Evolutionary conservation across 73 alveolate species (phyloP).

Genomic region (Paraurostyla sp.): DNA sequence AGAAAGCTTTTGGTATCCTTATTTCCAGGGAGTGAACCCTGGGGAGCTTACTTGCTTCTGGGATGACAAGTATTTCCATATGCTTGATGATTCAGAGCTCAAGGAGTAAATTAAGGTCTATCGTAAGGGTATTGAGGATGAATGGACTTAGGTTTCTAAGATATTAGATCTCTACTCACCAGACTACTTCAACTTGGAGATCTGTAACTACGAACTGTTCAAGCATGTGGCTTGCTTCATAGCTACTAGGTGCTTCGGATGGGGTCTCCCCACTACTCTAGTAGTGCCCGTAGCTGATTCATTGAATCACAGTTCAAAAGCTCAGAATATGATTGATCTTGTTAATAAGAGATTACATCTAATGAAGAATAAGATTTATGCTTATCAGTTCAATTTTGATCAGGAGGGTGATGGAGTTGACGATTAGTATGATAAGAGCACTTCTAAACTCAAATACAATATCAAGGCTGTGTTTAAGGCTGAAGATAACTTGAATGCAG

Average conservation of each 20-base stretch:
- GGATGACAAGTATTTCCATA: constrained; percentile 55
- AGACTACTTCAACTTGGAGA: constrained; percentile 61
- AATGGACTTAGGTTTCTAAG: constrained; percentile 49
- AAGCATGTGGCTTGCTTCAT: constrained; percentile 15
- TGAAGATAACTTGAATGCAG: not conserved
- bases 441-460: constrained; percentile 23
- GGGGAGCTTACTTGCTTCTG: constrained; percentile 47
- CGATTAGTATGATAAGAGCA: constrained; percentile 20
- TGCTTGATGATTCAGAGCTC: constrained; percentile 54
- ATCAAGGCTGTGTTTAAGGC: not conserved
- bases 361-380: constrained; percentile 22
- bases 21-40: constrained; percentile 50
- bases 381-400: constrained; percentile 27
- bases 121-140: not conserved
- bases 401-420: not conserved
- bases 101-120: constrained; percentile 33
- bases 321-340: not conserved
- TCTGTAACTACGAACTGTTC: not conserved
- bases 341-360: constrained; percentile 50
- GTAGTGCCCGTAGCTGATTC: constrained; percentile 59
- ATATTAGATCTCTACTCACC: constrained; percentile 48
- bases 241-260: constrained; percentile 64
- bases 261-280: constrained; percentile 67
- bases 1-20: constrained; percentile 73
- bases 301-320: constrained; percentile 30